Percentiles rank a stretch among this genome's conserved stretches.
Conservation (phyloP, 371 early-diverging fungal species). For the Batkoa obscura region DNA sequence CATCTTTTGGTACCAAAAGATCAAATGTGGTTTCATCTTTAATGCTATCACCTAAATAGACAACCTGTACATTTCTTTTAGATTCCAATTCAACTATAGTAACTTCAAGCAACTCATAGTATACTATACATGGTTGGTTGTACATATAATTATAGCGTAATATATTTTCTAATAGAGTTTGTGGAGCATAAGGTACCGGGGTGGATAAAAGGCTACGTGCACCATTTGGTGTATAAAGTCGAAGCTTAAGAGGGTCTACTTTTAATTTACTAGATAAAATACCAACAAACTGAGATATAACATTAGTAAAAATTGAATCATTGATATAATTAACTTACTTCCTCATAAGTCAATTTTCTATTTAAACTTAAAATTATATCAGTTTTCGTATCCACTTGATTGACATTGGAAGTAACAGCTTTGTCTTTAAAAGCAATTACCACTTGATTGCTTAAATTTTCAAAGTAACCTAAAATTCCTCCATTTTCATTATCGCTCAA, state of each 20-base stretch:
- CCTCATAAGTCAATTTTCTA: conserved; percentile 29
- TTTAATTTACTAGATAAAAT: conserved; percentile 27
- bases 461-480: conserved; percentile 50
- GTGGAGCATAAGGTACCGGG: conserved; percentile 20
- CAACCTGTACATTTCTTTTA: conserved; percentile 38
- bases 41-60: conserved; percentile 24
- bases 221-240: conserved; percentile 25
- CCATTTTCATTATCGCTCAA: conserved; percentile 11
- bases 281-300: neutral
- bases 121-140: conserved; percentile 10
- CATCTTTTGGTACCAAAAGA: conserved; percentile 30
- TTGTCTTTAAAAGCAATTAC: conserved; percentile 45
- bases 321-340: no score
- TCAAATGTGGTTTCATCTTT: conserved; percentile 23
- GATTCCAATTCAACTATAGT: conserved; percentile 60
- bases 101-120: conserved; percentile 69
- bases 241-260: conserved; percentile 41
- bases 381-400: conserved; percentile 8
- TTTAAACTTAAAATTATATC: conserved; percentile 30
- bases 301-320: no score
- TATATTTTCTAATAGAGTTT: conserved; percentile 37
- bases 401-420: conserved; percentile 12
- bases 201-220: conserved; percentile 18
- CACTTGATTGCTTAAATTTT: conserved; percentile 41
- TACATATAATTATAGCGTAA: conserved; percentile 14